These are phyloP conservation scores for Exophiala xenobiotica DNA, from an alignment of 2,329 filamentous ascomycete species.

Conservation along the genomic window DNA sequence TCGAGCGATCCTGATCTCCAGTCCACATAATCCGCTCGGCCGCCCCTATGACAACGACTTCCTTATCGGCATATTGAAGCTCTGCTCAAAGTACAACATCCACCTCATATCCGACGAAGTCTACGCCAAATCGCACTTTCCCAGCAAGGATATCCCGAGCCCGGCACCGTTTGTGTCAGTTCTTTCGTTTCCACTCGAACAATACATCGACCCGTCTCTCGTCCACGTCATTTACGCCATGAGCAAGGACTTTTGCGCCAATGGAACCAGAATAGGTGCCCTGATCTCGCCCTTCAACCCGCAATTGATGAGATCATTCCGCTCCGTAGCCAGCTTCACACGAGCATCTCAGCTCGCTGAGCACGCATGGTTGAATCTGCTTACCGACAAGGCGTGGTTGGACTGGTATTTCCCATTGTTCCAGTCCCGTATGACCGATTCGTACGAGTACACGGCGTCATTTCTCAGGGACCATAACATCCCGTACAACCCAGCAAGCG, in stretches of 20 bases:
- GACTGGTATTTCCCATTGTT: constrained; percentile 23
- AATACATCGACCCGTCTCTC: constrained; percentile 45
- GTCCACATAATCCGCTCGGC: constrained; percentile 55
- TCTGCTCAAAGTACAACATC: constrained; percentile 52
- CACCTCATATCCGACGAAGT: constrained; percentile 61
- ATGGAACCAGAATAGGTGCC: constrained; percentile 36
- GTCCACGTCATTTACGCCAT: constrained; percentile 25
- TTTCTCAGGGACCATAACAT: constrained; percentile 15
- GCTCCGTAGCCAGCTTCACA: constrained; percentile 47
- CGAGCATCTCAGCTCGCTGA: constrained; percentile 49
- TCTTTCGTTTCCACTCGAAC: constrained; percentile 47
- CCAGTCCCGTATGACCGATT: constrained; percentile 18
- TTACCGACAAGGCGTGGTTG: constrained; percentile 19
- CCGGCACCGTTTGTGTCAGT: constrained; percentile 46
- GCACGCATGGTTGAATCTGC: constrained; percentile 25
- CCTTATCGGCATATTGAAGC: constrained; percentile 44
- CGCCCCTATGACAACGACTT: constrained; percentile 45
- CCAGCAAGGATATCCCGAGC: constrained; percentile 31
- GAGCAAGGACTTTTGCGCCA: constrained; percentile 29
- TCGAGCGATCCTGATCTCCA: constrained; percentile 46
- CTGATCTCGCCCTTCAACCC: constrained; percentile 47
- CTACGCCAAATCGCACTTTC: constrained; percentile 56
- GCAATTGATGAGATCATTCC: constrained; percentile 41
- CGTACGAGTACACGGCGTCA: constrained; percentile 21
- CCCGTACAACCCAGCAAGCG: constrained; percentile 21